These are phyloP conservation scores for Penicillium sp. DNA, from an alignment of 2,329 filamentous ascomycete species.

Conservation along the genomic window DNA sequence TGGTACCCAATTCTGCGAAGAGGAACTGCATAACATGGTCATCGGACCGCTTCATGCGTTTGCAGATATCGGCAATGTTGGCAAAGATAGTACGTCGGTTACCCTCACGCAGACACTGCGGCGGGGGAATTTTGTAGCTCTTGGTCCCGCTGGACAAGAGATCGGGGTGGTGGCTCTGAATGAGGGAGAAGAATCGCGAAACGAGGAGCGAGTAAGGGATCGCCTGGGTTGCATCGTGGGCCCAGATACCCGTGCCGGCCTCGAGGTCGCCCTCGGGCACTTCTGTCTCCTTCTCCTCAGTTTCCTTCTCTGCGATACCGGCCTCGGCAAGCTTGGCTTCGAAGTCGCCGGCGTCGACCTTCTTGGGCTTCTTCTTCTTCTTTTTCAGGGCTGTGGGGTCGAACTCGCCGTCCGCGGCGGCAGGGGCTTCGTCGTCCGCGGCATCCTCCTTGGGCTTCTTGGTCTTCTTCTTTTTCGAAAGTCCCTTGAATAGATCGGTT, in stretches of 20 bases:
- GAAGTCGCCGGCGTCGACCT: conserved; percentile 66
- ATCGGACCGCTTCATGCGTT: conserved; percentile 98
- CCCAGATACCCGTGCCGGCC: conserved; percentile 87
- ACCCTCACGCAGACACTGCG: conserved; percentile 98
- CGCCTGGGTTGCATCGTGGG: conserved; percentile 75
- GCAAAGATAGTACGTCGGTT: conserved; percentile 99
- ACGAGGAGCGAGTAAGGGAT: conserved; percentile 88
- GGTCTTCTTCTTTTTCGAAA: conserved; percentile 76
- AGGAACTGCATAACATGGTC: conserved; percentile 97
- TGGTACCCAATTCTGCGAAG: conserved; percentile 97
- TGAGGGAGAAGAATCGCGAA: conserved; percentile 89
- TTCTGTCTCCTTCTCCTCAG: conserved; percentile 60
- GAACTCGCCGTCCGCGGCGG: conserved; percentile 63
- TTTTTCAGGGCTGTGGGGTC: conserved; percentile 75
- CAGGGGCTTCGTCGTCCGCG: conserved; percentile 55
- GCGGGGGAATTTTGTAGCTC: conserved; percentile 99
- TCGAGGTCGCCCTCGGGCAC: conserved; percentile 77
- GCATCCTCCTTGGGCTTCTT: conserved; percentile 63
- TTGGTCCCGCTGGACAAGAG: conserved; percentile 85
- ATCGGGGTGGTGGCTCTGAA: conserved; percentile 96
- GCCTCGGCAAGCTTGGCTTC: conserved; percentile 69
- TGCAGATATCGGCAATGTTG: conserved; percentile 98
- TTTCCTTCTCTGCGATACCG: conserved; percentile 63
- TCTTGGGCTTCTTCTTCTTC: conserved; percentile 74
- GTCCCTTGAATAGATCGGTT: conserved; percentile 69